These are phyloP conservation scores for Lentinula boryana DNA, from an alignment of 768 basidiomycete genomes.

Conservation along the genomic window DNA sequence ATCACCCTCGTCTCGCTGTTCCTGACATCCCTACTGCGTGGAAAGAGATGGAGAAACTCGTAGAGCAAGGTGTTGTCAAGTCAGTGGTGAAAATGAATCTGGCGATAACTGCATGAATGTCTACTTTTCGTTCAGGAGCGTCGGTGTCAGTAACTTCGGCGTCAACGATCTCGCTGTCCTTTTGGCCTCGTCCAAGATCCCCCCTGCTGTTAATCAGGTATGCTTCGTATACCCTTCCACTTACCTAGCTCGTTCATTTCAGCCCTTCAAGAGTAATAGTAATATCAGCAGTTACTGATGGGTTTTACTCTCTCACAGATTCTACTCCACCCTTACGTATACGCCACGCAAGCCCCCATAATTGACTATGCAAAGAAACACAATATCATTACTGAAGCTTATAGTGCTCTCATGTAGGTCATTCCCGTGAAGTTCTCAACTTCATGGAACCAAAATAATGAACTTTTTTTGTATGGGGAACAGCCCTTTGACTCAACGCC, in stretches of 20 bases:
- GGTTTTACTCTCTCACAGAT: conserved; percentile 35
- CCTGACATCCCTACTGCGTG: conserved; percentile 60
- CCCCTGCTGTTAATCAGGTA: conserved; percentile 67
- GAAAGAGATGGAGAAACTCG: conserved; percentile 56
- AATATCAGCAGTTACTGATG: background rate
- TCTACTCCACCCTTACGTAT: conserved; percentile 66
- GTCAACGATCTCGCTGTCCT: conserved; percentile 48
- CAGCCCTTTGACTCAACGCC: conserved; percentile 3
- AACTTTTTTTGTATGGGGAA: background rate
- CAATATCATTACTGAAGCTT: conserved; percentile 66
- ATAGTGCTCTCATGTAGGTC: conserved; percentile 58
- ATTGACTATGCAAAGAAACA: conserved; percentile 53
- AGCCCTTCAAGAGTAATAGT: no score
- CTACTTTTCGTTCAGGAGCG: conserved; percentile 39
- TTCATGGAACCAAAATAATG: no score
- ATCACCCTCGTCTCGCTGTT: conserved; percentile 43
- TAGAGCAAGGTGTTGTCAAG: conserved; percentile 54
- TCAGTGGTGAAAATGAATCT: conserved; percentile 15
- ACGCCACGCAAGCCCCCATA: conserved; percentile 42
- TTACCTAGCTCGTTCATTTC: no score
- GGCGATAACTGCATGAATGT: background rate
- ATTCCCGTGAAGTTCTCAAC: background rate
- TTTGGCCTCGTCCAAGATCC: conserved; percentile 52
- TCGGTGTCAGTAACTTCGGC: conserved; percentile 68
- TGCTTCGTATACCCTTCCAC: background rate